These are phyloP conservation scores for Salix koriyanagi DNA, from an alignment of 345 rosid species.

Conservation along the genomic window DNA sequence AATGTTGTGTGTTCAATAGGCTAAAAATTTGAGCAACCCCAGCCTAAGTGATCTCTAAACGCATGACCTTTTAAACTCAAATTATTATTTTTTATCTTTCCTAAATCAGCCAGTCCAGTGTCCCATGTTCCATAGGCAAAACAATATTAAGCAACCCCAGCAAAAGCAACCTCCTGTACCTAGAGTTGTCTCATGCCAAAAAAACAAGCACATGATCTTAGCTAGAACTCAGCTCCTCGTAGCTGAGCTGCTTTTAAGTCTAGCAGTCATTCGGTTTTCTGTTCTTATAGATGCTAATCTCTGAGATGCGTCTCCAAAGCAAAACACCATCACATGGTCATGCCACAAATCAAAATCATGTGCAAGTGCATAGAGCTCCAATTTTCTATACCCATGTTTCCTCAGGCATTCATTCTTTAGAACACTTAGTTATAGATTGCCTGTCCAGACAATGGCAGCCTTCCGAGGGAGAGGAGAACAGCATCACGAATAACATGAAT, in stretches of 20 bases:
- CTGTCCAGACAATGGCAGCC: neutral
- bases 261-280: neutral
- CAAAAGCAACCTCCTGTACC: neutral
- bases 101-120: too few species aligned
- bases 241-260: neutral
- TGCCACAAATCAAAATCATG: neutral
- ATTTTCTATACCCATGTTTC: neutral
- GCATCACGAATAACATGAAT: neutral
- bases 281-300: neutral
- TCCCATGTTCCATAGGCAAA: neutral
- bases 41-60: too few species aligned
- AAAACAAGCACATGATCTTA: constrained; percentile 15
- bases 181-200: constrained; percentile 14
- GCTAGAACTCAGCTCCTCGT: constrained; percentile 6
- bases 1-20: too few species aligned
- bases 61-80: too few species aligned
- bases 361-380: neutral
- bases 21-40: too few species aligned
- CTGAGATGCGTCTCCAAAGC: neutral
- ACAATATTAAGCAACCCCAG: neutral
- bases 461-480: neutral
- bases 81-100: too few species aligned
- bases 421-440: neutral
- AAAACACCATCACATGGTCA: neutral
- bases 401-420: neutral